Conservation (phyloP, 2,329 filamentous ascomycete genomes). For the Cercospora sp. region DNA sequence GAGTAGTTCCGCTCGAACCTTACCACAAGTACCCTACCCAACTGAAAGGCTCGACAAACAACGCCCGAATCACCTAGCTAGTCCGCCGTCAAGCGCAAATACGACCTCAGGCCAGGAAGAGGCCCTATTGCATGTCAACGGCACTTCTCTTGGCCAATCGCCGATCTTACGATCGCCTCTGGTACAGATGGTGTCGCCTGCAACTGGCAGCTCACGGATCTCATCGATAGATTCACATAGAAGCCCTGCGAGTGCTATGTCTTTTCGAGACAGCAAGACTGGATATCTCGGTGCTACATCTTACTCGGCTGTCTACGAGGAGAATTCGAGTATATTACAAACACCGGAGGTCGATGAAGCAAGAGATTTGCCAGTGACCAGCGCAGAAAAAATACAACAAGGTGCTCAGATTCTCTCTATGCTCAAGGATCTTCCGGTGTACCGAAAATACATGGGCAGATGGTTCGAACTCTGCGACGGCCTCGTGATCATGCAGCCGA, state of each 20-base stretch:
- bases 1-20: constrained; percentile 15
- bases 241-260: constrained; percentile 30
- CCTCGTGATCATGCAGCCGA: constrained; percentile 36
- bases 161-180: constrained; percentile 16
- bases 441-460: constrained; percentile 33
- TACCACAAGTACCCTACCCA: constrained; percentile 18
- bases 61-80: constrained; percentile 15
- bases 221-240: constrained; percentile 25
- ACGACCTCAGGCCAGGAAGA: constrained; percentile 13
- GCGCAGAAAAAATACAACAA: constrained; percentile 36
- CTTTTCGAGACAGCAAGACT: constrained; percentile 33
- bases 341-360: constrained; percentile 29
- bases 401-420: constrained; percentile 38
- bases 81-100: constrained; percentile 28
- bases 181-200: constrained; percentile 16
- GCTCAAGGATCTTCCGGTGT: constrained; percentile 37
- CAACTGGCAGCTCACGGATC: constrained; percentile 19
- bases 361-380: constrained; percentile 31
- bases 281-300: constrained; percentile 39
- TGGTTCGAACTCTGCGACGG: constrained; percentile 40
- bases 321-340: constrained; percentile 34
- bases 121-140: constrained; percentile 13
- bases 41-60: constrained; percentile 3
- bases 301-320: constrained; percentile 39
- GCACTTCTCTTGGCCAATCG: constrained; percentile 6